These are phyloP conservation scores for Rhodosporidiobolus sp. DNA, from an alignment of 768 basidiomycete genomes.

Conservation along the genomic window DNA sequence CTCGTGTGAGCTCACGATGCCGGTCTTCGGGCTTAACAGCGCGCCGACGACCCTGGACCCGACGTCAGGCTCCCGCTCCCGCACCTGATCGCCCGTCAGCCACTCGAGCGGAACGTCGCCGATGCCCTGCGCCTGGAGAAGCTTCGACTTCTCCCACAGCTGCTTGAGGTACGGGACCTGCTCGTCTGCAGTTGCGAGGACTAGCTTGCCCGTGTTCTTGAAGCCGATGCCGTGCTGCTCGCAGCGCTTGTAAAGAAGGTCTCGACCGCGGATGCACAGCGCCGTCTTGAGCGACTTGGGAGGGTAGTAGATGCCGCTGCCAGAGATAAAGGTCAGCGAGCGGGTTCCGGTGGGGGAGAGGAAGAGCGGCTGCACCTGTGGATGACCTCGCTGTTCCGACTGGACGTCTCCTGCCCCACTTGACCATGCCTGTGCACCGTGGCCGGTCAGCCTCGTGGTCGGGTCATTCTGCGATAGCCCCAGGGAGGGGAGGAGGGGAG, in stretches of 20 bases:
- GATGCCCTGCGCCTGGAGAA: slow-evolving; percentile 58
- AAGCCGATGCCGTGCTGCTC: slow-evolving; percentile 61
- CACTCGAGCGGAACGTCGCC: slow-evolving; percentile 59
- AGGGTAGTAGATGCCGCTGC: slow-evolving; percentile 51
- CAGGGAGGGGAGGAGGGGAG: not conserved
- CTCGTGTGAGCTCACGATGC: slow-evolving; percentile 82
- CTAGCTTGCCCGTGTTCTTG: slow-evolving; percentile 78
- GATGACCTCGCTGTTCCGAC: slow-evolving; percentile 87
- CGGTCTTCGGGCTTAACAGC: slow-evolving; percentile 78
- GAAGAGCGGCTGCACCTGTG: slow-evolving; percentile 61
- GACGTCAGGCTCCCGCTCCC: slow-evolving; percentile 78
- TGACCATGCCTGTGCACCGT: slow-evolving; percentile 41
- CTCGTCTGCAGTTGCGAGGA: slow-evolving; percentile 65
- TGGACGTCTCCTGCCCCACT: slow-evolving; percentile 84
- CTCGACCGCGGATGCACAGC: slow-evolving; percentile 79
- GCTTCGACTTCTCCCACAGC: slow-evolving; percentile 63
- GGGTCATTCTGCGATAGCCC: not conserved
- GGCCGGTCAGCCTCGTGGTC: not conserved
- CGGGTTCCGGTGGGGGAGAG: not conserved
- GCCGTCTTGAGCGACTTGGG: slow-evolving; percentile 80
- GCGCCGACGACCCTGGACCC: slow-evolving; percentile 66
- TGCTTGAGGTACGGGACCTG: slow-evolving; percentile 69
- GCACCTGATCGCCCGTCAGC: slow-evolving; percentile 65
- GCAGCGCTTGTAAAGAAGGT: slow-evolving; percentile 78
- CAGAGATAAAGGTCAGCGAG: not conserved